Evolutionary conservation across 2,329 filamentous ascomycete species (phyloP).

Genomic region (Trichoderma sp.): DNA sequence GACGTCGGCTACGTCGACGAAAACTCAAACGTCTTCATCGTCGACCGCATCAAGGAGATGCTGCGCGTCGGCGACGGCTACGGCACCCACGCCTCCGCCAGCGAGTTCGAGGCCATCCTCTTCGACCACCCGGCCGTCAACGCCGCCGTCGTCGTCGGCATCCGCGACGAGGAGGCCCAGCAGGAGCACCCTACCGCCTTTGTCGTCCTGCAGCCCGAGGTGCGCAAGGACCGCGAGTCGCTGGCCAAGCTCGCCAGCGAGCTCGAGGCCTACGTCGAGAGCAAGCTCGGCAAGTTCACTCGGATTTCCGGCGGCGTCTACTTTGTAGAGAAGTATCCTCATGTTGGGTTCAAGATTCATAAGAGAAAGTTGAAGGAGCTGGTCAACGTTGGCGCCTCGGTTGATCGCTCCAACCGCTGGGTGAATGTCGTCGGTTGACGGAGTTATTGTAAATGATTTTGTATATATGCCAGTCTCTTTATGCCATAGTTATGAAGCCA

Average conservation of each 20-base stretch:
- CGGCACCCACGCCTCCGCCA: background rate
- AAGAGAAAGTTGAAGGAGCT: background rate
- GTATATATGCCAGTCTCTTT: no score
- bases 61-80: background rate
- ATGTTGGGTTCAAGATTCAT: background rate
- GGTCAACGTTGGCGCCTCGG: background rate
- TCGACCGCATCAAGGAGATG: constrained; percentile 1
- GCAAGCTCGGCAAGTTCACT: background rate
- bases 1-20: background rate
- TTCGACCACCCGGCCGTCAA: background rate
- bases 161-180: background rate
- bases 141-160: background rate
- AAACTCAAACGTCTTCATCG: constrained; percentile 1
- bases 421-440: background rate
- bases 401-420: background rate
- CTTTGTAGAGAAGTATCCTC: background rate
- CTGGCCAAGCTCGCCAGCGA: background rate
- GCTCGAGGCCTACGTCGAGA: background rate
- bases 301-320: background rate
- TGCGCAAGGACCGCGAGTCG: background rate
- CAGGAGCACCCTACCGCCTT: background rate
- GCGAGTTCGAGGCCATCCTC: background rate
- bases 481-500: no score
- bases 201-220: background rate
- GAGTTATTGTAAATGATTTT: no score